A percentile compares a stretch with the other conserved stretches of the same genome.
Conservation (phyloP, 176 grass and related monocot genomes). For the Avena sativa region DNA sequence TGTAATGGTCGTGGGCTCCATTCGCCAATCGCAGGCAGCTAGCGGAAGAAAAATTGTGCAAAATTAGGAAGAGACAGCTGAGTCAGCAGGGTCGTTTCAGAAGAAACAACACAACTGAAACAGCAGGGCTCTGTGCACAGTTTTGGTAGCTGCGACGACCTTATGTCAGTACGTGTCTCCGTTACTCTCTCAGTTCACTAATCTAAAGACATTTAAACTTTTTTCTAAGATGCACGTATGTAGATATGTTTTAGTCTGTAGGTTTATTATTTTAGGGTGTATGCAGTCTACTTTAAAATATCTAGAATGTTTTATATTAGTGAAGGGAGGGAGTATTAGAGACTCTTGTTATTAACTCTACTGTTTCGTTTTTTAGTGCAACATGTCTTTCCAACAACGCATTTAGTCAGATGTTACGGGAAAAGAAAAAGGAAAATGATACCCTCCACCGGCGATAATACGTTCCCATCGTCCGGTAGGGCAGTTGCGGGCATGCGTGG, state of each 20-base stretch:
- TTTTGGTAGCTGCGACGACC: neutral
- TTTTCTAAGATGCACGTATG: too few species aligned
- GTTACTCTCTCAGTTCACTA: neutral
- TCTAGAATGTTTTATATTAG: neutral
- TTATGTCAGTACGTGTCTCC: neutral
- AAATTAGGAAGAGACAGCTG: neutral
- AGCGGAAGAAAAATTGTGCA: neutral
- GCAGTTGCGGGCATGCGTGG: too few species aligned
- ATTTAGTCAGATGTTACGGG: neutral
- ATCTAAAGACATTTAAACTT: too few species aligned
- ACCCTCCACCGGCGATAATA: too few species aligned
- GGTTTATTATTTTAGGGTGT: too few species aligned
- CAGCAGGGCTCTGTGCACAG: neutral
- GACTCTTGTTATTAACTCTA: neutral
- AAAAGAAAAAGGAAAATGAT: neutral
- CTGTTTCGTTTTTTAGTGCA: neutral
- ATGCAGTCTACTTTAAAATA: too few species aligned
- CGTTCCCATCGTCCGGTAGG: too few species aligned
- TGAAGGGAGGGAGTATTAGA: neutral
- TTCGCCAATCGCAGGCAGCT: neutral
- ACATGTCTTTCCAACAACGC: too few species aligned
- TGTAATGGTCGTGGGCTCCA: constrained; percentile 20
- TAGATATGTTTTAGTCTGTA: too few species aligned
- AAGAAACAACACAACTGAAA: neutral
- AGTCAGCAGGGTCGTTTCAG: neutral